A percentile compares a stretch with the other conserved stretches of the same genome.
Evolutionary conservation across 1,284 basidiomycete genomes (phyloP).

Genomic region (Irpex sp.): DNA sequence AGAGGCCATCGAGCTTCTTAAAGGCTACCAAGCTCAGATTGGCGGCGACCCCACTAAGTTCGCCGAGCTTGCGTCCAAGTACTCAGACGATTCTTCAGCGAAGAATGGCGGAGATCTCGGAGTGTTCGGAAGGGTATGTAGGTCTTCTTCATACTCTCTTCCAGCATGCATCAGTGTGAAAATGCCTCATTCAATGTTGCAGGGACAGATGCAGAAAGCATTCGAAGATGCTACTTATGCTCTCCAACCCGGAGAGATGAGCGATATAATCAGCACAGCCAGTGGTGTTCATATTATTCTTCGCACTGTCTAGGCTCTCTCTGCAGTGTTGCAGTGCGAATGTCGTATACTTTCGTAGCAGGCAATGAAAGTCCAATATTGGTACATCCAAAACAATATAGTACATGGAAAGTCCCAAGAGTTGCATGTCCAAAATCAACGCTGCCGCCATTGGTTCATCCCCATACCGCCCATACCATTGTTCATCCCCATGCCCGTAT

Average conservation of each 20-base stretch:
- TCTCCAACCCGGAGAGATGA: conserved; percentile 81
- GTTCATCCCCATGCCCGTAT: conserved; percentile 27
- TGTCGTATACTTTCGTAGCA: neutral
- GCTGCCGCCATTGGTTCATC: neutral
- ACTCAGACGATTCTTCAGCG: conserved; percentile 91
- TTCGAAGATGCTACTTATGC: conserved; percentile 92
- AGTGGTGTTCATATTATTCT: conserved; percentile 95
- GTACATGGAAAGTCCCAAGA: neutral
- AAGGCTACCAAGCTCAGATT: conserved; percentile 61
- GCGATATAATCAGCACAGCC: conserved; percentile 86
- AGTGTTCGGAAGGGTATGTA: conserved; percentile 58
- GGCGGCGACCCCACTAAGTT: conserved; percentile 63
- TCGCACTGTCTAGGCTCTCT: conserved; percentile 66
- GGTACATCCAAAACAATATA: neutral
- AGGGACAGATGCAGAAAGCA: conserved; percentile 95
- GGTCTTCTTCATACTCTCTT: too few species aligned
- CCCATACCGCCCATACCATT: conserved; percentile 15
- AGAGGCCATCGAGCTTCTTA: conserved; percentile 81
- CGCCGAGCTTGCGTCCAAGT: conserved; percentile 63
- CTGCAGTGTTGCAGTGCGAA: too few species aligned
- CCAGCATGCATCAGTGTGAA: too few species aligned
- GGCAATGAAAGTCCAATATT: neutral
- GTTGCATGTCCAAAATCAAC: neutral
- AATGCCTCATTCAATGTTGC: too few species aligned
- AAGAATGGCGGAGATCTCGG: conserved; percentile 82